These are phyloP conservation scores for Eimeria brunetti DNA, from an alignment of 169 alveolate species.

Conservation along the genomic window DNA sequence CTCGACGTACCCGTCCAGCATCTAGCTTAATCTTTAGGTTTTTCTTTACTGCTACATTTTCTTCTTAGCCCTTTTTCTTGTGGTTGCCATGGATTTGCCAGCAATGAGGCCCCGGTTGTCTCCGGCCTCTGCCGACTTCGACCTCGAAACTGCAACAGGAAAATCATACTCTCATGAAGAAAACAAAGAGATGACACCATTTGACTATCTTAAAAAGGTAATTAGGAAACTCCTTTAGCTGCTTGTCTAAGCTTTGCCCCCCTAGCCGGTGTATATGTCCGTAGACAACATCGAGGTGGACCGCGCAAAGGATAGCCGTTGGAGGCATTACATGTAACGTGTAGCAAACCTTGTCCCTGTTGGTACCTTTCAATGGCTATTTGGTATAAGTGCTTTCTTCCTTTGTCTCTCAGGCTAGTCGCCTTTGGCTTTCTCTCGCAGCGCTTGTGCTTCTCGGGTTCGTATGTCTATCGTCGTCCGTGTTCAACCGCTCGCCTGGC, in stretches of 20 bases:
- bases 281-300: background rate
- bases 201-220: constrained; percentile 30
- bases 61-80: background rate
- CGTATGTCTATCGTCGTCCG: constrained; percentile 9
- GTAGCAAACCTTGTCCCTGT: background rate
- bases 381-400: background rate
- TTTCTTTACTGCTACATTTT: background rate
- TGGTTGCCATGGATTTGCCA: constrained; percentile 10
- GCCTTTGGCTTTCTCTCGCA: constrained; percentile 70
- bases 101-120: constrained; percentile 38
- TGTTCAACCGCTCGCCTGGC: constrained; percentile 5
- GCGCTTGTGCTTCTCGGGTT: constrained; percentile 50
- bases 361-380: too few species aligned
- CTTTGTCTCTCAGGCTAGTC: constrained; percentile 46
- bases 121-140: constrained; percentile 39
- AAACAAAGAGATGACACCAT: background rate
- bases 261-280: background rate
- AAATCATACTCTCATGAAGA: background rate
- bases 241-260: background rate
- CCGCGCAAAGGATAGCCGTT: background rate
- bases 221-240: background rate
- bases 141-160: constrained; percentile 52
- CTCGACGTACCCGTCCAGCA: background rate
- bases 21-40: background rate
- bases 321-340: background rate